These are phyloP conservation scores for Beauveria sp. DNA, from an alignment of 2,329 filamentous ascomycete genomes.

Conservation along the genomic window DNA sequence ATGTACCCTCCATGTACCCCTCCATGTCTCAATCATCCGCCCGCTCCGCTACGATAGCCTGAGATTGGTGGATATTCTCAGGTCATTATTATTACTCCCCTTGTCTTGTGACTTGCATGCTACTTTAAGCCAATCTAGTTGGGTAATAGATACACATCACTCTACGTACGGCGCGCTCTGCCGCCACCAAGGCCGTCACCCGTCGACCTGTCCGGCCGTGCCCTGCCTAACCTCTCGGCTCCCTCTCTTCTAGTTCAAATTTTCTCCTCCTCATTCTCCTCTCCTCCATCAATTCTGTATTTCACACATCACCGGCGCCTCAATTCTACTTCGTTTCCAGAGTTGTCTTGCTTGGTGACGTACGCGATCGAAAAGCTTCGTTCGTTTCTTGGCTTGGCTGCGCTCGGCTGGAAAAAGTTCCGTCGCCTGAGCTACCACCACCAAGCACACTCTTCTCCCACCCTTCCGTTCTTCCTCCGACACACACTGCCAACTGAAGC, in stretches of 20 bases:
- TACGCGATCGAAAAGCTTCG: slow-evolving; percentile 2
- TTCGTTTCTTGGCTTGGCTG: neutral
- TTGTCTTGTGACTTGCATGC: neutral
- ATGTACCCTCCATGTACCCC: slow-evolving; percentile 1
- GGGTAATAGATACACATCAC: slow-evolving; percentile 9
- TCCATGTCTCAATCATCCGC: neutral
- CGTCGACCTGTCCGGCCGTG: neutral
- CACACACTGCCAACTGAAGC: slow-evolving; percentile 10
- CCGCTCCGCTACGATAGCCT: neutral
- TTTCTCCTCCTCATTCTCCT: neutral
- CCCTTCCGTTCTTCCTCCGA: neutral
- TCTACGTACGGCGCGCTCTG: neutral
- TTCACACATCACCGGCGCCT: neutral
- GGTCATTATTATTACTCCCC: neutral
- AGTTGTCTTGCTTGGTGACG: neutral
- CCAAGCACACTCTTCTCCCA: slow-evolving; percentile 3
- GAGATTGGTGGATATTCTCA: neutral
- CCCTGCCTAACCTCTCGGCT: neutral
- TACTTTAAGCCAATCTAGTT: slow-evolving; percentile 6
- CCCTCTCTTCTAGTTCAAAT: neutral
- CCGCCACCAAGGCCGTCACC: slow-evolving; percentile 3
- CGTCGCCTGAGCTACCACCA: neutral
- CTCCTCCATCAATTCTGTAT: neutral
- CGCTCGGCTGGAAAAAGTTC: neutral
- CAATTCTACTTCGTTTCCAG: neutral